Conservation (phyloP, 495 filamentous ascomycete genomes). For the Podospora pseudocomata region DNA sequence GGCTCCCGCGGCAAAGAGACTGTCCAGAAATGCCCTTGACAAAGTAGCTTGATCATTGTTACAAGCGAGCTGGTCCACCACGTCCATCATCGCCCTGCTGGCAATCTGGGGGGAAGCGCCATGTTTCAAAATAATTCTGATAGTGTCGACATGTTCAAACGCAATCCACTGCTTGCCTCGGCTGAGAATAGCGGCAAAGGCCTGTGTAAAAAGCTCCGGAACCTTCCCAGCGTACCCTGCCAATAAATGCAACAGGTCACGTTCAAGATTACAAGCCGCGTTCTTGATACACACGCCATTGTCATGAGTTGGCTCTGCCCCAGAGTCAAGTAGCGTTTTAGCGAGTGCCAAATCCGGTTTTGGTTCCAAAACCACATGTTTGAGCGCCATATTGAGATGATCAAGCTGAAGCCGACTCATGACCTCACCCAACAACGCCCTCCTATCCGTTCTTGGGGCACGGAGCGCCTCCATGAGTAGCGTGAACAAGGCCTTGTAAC, state of each 20-base stretch:
- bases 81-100: slow-evolving; percentile 36
- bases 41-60: slow-evolving; percentile 25
- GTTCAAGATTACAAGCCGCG: slow-evolving; percentile 28
- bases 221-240: slow-evolving; percentile 17
- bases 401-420: slow-evolving; percentile 23
- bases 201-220: slow-evolving; percentile 23
- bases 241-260: slow-evolving; percentile 21
- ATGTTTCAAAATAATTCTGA: slow-evolving; percentile 36
- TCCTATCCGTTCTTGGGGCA: slow-evolving; percentile 12
- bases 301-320: slow-evolving; percentile 27
- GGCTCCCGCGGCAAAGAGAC: slow-evolving; percentile 36
- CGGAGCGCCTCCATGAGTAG: slow-evolving; percentile 27
- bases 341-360: slow-evolving; percentile 24
- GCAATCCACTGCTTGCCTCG: slow-evolving; percentile 33
- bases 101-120: slow-evolving; percentile 35
- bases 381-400: slow-evolving; percentile 31
- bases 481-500: slow-evolving; percentile 29
- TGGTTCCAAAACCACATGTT: slow-evolving; percentile 25
- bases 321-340: slow-evolving; percentile 24
- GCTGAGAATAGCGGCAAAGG: slow-evolving; percentile 20
- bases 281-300: slow-evolving; percentile 32
- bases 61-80: slow-evolving; percentile 34
- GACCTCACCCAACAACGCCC: slow-evolving; percentile 19
- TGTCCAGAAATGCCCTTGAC: slow-evolving; percentile 31
- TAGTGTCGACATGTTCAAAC: slow-evolving; percentile 33